Evolutionary conservation across 2,329 filamentous ascomycete genomes (phyloP).

Genomic region (Parasarocladium wereldwijsianum): DNA sequence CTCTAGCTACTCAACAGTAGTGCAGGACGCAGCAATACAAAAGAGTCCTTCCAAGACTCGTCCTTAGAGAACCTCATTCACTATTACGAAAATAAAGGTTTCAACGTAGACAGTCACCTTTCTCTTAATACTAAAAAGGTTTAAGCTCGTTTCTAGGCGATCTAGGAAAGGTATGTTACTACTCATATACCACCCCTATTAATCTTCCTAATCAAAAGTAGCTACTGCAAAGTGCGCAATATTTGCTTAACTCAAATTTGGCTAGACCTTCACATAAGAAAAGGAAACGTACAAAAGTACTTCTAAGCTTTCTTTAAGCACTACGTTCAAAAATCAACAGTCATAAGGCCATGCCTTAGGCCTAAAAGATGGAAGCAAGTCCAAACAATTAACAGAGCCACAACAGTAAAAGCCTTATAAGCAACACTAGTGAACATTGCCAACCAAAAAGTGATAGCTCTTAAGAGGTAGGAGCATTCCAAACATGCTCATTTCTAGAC

Average conservation of each 20-base stretch:
- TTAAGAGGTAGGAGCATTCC: background rate
- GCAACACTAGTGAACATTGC: background rate
- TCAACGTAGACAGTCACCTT: background rate
- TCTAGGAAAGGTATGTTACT: background rate
- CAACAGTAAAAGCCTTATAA: background rate
- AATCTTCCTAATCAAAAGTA: no score
- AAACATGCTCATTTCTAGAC: background rate
- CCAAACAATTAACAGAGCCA: background rate
- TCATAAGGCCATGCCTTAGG: no score
- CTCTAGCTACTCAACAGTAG: no score
- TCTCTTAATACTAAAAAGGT: background rate
- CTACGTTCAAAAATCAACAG: no score
- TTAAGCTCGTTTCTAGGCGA: background rate
- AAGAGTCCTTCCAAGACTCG: background rate
- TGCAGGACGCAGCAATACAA: no score
- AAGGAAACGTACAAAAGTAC: background rate
- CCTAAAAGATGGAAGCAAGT: background rate
- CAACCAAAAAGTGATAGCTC: background rate
- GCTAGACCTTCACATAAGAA: background rate
- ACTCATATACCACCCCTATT: no score
- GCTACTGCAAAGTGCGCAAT: background rate
- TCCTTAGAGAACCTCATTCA: background rate
- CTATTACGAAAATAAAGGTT: background rate
- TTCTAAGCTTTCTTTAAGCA: no score
- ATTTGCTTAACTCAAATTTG: background rate